Evolutionary conservation across 192 early-diverging fungal species (phyloP).

Genomic region (Rhizophlyctis rosea): DNA sequence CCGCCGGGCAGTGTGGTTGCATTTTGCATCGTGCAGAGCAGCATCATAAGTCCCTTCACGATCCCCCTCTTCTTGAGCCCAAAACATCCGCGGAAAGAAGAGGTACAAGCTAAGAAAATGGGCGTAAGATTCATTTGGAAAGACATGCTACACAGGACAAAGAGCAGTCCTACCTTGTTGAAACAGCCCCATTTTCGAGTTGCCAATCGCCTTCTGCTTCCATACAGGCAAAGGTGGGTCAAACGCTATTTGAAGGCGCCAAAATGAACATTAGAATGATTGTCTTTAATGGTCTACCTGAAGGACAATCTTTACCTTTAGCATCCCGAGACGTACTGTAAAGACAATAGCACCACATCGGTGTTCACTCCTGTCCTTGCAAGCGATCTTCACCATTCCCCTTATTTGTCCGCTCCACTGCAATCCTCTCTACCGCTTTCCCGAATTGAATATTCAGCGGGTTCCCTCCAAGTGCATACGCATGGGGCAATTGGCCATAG

Average conservation of each 20-base stretch:
- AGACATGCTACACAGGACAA: no score
- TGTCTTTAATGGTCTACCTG: no score
- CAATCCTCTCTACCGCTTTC: slow-evolving; percentile 27
- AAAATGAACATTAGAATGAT: background rate
- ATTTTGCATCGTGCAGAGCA: slow-evolving; percentile 35
- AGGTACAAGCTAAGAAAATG: slow-evolving; percentile 27
- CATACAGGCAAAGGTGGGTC: slow-evolving; percentile 13
- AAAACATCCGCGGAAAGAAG: slow-evolving; percentile 28
- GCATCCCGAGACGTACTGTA: slow-evolving; percentile 36
- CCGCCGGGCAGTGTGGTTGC: slow-evolving; percentile 24
- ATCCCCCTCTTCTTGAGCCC: slow-evolving; percentile 20
- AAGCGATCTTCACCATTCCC: background rate
- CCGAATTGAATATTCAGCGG: slow-evolving; percentile 34
- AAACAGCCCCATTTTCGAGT: slow-evolving; percentile 21
- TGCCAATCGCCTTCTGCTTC: slow-evolving; percentile 20
- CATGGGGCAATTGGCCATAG: slow-evolving; percentile 29
- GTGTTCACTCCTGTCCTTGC: background rate
- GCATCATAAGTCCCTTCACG: slow-evolving; percentile 40
- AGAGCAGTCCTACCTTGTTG: slow-evolving; percentile 21
- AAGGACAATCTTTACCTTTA: slow-evolving; percentile 18
- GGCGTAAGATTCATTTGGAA: no score
- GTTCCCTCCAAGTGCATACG: slow-evolving; percentile 18
- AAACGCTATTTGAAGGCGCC: background rate
- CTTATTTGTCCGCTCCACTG: background rate
- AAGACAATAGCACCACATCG: background rate